These are phyloP conservation scores for Zymoseptoria ardabiliae DNA, from an alignment of 2,329 filamentous ascomycete genomes.

Conservation along the genomic window DNA sequence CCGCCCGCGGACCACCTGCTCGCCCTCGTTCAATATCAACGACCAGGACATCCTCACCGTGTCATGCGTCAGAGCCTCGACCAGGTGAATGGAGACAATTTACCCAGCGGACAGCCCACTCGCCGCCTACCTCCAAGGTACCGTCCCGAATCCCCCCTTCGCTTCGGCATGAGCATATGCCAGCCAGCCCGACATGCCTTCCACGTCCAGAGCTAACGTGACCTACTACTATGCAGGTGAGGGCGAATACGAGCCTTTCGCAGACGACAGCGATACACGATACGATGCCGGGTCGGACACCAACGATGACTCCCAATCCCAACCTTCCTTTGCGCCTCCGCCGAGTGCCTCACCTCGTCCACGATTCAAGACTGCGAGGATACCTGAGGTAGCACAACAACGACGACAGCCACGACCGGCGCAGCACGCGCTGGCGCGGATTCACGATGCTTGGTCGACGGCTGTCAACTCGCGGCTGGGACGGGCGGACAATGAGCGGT, in stretches of 20 bases:
- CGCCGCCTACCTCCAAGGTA: conserved; percentile 84
- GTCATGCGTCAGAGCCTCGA: background rate
- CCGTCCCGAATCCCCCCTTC: conserved; percentile 26
- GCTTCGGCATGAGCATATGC: background rate
- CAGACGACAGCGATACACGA: conserved; percentile 10
- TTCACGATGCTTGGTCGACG: conserved; percentile 44
- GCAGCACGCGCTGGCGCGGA: conserved; percentile 28
- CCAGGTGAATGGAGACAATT: conserved; percentile 68
- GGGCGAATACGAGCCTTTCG: conserved; percentile 11
- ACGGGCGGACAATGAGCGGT: conserved; percentile 71
- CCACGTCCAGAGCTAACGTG: background rate
- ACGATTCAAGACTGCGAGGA: conserved; percentile 14
- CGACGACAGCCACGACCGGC: conserved; percentile 4
- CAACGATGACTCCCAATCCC: conserved; percentile 3
- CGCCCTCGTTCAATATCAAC: background rate
- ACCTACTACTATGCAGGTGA: conserved; percentile 20
- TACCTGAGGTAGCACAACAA: conserved; percentile 1
- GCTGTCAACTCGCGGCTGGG: conserved; percentile 67
- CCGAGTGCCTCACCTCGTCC: conserved; percentile 8
- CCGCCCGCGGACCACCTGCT: background rate
- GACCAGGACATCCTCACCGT: background rate
- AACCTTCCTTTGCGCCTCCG: conserved; percentile 31
- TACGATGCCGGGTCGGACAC: conserved; percentile 1
- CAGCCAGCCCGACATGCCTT: conserved; percentile 1
- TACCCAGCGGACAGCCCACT: conserved; percentile 81